These are phyloP conservation scores for Termitomyces sp. DNA, from an alignment of 1,284 basidiomycete species.

Conservation along the genomic window DNA sequence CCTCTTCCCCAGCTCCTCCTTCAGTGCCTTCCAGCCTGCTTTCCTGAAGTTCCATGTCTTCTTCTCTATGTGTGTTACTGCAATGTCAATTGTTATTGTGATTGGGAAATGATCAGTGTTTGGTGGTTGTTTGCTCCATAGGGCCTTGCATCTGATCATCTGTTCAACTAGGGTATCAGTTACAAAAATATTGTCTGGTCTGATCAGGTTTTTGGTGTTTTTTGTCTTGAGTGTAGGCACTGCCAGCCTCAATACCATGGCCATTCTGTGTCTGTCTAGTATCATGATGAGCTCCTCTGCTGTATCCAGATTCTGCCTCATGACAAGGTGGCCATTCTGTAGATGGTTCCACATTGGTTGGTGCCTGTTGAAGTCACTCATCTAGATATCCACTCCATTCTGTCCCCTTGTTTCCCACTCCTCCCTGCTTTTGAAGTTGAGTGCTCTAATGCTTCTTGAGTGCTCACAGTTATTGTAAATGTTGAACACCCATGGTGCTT, in stretches of 20 bases:
- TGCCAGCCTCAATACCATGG: conserved; percentile 21
- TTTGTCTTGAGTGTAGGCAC: conserved; percentile 24
- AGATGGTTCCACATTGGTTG: conserved; percentile 37
- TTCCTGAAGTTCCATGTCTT: conserved; percentile 14
- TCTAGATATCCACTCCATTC: conserved; percentile 22
- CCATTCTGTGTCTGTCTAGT: conserved; percentile 2
- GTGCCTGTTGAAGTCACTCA: conserved; percentile 40
- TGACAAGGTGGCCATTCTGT: conserved; percentile 31
- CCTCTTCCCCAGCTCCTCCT: background rate
- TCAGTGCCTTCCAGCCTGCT: background rate
- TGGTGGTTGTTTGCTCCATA: background rate
- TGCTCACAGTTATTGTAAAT: background rate
- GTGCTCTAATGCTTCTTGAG: background rate
- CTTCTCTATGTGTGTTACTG: background rate
- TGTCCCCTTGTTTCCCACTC: background rate
- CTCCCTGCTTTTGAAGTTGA: background rate
- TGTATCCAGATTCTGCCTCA: conserved; percentile 1
- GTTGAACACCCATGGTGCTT: background rate
- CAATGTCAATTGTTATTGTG: background rate
- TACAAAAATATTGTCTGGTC: conserved; percentile 24
- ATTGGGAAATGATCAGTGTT: background rate
- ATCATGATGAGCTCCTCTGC: background rate
- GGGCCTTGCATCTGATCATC: conserved; percentile 18
- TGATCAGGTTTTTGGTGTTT: conserved; percentile 7
- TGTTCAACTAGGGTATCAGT: conserved; percentile 6